These are phyloP conservation scores for Pugionium cornutum DNA, from an alignment of 345 rosid genomes.

Conservation along the genomic window DNA sequence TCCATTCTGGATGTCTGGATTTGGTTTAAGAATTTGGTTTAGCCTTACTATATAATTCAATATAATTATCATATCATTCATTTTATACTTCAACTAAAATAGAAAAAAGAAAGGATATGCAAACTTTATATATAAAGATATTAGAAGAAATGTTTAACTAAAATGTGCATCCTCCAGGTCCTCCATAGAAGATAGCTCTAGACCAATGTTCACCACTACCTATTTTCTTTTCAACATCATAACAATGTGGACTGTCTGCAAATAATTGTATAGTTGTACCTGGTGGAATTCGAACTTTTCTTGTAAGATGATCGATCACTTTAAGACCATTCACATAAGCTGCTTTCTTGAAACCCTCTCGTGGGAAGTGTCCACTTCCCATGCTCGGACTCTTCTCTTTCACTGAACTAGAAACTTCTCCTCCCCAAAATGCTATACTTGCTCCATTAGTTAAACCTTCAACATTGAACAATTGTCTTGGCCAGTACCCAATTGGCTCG, in stretches of 20 bases:
- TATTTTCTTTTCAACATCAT: not conserved
- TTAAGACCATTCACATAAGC: slow-evolving; percentile 18
- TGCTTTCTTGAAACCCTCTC: slow-evolving; percentile 17
- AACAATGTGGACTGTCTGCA: not conserved
- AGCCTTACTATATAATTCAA: no score
- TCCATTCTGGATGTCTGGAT: no score
- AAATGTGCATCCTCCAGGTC: slow-evolving; percentile 21
- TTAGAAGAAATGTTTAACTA: not conserved
- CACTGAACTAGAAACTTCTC: slow-evolving; percentile 19
- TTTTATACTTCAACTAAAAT: no score
- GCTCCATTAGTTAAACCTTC: slow-evolving; percentile 4
- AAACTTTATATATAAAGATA: no score
- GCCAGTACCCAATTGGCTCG: slow-evolving; percentile 31
- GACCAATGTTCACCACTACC: slow-evolving; percentile 3
- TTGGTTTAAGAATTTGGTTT: no score
- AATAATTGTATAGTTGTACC: not conserved
- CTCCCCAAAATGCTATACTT: slow-evolving; percentile 4
- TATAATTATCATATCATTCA: no score
- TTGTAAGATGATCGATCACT: not conserved
- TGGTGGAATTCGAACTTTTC: not conserved
- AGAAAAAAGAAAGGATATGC: no score
- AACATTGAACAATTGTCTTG: slow-evolving; percentile 8
- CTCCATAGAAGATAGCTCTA: slow-evolving; percentile 18
- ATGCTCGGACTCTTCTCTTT: slow-evolving; percentile 1
- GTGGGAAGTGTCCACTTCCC: slow-evolving; percentile 31